phyloP scores from a whole-genome alignment of 768 basidiomycete species.

The Termitomyces sp. region DNA sequence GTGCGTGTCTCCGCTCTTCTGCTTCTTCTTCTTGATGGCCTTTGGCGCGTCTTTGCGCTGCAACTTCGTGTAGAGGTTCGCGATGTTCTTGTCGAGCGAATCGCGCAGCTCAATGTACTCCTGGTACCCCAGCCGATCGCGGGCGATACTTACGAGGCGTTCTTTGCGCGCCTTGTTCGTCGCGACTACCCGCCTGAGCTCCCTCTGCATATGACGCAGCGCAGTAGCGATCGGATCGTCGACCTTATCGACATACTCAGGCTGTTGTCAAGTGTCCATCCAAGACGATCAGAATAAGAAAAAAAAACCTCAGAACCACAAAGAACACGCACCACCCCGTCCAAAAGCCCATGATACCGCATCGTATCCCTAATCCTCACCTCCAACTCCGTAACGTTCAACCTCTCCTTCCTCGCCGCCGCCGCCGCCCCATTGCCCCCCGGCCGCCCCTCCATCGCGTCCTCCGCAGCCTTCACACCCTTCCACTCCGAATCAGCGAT shows the following conservation, averaged over 20 bases:
- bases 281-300: neutral
- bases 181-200: slow-evolving; percentile 70
- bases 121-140: slow-evolving; percentile 84
- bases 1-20: slow-evolving; percentile 18
- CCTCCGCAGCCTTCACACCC: slow-evolving; percentile 79
- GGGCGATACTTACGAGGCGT: slow-evolving; percentile 69
- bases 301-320: neutral
- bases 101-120: slow-evolving; percentile 87
- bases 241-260: slow-evolving; percentile 70
- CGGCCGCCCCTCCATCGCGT: slow-evolving; percentile 79
- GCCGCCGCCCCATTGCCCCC: slow-evolving; percentile 78
- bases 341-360: slow-evolving; percentile 68
- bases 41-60: slow-evolving; percentile 80
- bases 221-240: slow-evolving; percentile 94
- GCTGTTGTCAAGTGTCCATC: slow-evolving; percentile 30
- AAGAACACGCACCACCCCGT: slow-evolving; percentile 54
- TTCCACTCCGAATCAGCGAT: slow-evolving; percentile 68
- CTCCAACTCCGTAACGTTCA: slow-evolving; percentile 79
- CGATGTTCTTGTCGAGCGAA: slow-evolving; percentile 81
- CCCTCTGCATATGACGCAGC: slow-evolving; percentile 81
- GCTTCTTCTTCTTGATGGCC: slow-evolving; percentile 76
- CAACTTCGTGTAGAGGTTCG: slow-evolving; percentile 66
- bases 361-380: slow-evolving; percentile 69
- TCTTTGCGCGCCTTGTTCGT: slow-evolving; percentile 81
- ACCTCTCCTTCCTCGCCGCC: slow-evolving; percentile 65